phyloP scores from a whole-genome alignment of 768 basidiomycete genomes.

The Agaricus sinodeliciosus region DNA sequence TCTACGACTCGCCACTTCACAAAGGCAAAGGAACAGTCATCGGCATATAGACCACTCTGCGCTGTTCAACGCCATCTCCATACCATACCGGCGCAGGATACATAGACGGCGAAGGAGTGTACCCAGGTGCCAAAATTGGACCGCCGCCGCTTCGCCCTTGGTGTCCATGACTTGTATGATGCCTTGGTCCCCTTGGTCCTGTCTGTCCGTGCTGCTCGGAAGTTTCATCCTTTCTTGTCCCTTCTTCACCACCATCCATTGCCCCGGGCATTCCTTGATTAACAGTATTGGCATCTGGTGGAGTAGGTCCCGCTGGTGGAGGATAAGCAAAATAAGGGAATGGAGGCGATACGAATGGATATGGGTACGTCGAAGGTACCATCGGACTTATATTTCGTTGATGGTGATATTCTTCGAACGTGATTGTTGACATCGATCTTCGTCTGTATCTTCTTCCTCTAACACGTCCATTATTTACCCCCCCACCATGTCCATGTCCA shows the following conservation, averaged over 20 bases:
- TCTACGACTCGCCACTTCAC: no score
- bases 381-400: conserved; percentile 6
- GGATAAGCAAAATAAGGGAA: conserved; percentile 7
- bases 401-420: conserved; percentile 8
- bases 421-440: conserved; percentile 7
- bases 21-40: background rate
- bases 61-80: background rate
- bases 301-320: background rate
- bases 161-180: background rate
- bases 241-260: background rate
- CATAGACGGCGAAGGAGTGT: background rate
- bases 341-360: conserved; percentile 2
- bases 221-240: background rate
- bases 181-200: background rate
- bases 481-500: no score
- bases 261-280: conserved; percentile 4
- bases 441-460: conserved; percentile 4
- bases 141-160: background rate
- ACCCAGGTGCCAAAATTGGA: conserved; percentile 1
- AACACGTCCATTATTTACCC: no score
- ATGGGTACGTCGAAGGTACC: conserved; percentile 3
- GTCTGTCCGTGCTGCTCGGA: background rate
- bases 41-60: conserved; percentile 6
- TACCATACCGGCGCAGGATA: background rate
- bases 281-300: background rate